phyloP scores from a whole-genome alignment of 345 rosid species.

The Citrus inodora region DNA sequence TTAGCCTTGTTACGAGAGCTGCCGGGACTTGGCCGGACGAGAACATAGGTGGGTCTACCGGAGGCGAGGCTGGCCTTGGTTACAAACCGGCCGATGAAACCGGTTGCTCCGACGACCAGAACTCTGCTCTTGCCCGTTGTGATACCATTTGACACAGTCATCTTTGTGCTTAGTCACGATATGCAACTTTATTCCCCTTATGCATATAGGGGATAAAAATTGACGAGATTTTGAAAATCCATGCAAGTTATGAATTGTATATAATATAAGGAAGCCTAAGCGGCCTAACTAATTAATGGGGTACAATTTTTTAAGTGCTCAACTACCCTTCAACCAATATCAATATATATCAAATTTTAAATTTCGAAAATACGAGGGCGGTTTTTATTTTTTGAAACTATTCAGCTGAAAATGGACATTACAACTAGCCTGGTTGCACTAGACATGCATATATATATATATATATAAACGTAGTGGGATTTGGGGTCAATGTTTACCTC shows the following conservation, averaged over 20 bases:
- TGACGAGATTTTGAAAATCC: background rate
- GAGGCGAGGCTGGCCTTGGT: constrained; percentile 51
- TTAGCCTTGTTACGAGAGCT: constrained; percentile 24
- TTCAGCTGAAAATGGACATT: background rate
- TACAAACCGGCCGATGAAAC: constrained; percentile 58
- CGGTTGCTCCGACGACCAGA: constrained; percentile 58
- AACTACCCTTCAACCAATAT: background rate
- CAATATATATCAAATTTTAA: too few relatives aligned
- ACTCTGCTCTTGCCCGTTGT: constrained; percentile 29
- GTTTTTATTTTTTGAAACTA: too few relatives aligned
- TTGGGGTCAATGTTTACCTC: too few relatives aligned
- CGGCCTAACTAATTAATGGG: background rate
- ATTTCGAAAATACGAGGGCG: too few relatives aligned
- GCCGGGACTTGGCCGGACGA: constrained; percentile 31
- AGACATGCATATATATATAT: background rate
- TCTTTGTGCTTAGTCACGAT: background rate
- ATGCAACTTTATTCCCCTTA: background rate
- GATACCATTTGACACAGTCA: constrained; percentile 23
- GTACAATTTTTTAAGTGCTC: background rate
- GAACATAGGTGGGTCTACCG: constrained; percentile 53
- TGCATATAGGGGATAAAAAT: background rate
- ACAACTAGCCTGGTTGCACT: background rate
- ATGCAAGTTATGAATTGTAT: background rate
- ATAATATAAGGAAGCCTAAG: background rate
- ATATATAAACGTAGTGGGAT: background rate